A percentile compares a stretch with the other conserved stretches of the same genome.
Evolutionary conservation across 2,329 filamentous ascomycete genomes (phyloP).

Genomic region (Nemania abortiva): DNA sequence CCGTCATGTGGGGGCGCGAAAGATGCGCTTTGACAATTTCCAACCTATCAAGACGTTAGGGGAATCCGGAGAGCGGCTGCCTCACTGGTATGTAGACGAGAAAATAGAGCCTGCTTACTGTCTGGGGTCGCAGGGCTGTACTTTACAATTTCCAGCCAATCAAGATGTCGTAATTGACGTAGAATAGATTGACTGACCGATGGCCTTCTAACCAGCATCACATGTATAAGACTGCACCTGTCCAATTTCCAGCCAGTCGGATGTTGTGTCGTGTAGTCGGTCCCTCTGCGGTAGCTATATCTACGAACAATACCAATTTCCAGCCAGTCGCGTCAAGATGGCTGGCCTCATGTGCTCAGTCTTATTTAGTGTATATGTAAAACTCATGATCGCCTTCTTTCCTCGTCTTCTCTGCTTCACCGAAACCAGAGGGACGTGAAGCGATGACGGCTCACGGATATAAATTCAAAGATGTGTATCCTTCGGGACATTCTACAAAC

Average conservation of each 20-base stretch:
- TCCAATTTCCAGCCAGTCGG: constrained; percentile 21
- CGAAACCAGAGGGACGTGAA: not conserved
- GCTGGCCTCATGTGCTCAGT: not conserved
- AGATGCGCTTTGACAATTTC: not conserved
- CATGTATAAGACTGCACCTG: not conserved
- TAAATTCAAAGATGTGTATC: not conserved
- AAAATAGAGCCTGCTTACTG: too few relatives aligned
- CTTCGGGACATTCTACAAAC: not conserved
- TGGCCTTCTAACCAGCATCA: not conserved
- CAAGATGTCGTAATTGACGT: not conserved
- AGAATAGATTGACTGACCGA: not conserved
- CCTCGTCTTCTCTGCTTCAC: not conserved
- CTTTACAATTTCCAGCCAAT: constrained; percentile 8
- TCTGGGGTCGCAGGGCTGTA: not conserved
- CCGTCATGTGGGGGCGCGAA: too few relatives aligned
- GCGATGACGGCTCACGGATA: not conserved
- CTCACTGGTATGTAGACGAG: too few relatives aligned
- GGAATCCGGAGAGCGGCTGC: too few relatives aligned
- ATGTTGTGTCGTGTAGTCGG: not conserved
- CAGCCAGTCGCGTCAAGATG: not conserved
- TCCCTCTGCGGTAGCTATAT: not conserved
- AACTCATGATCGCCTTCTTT: not conserved
- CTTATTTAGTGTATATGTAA: too few relatives aligned
- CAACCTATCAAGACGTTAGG: not conserved
- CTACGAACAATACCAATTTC: constrained; percentile 3